Evolutionary conservation across 23 red algal species (phyloP), one percentile per base, ranked within the genome.

Genomic region (Gracilariopsis chorda): DNA sequence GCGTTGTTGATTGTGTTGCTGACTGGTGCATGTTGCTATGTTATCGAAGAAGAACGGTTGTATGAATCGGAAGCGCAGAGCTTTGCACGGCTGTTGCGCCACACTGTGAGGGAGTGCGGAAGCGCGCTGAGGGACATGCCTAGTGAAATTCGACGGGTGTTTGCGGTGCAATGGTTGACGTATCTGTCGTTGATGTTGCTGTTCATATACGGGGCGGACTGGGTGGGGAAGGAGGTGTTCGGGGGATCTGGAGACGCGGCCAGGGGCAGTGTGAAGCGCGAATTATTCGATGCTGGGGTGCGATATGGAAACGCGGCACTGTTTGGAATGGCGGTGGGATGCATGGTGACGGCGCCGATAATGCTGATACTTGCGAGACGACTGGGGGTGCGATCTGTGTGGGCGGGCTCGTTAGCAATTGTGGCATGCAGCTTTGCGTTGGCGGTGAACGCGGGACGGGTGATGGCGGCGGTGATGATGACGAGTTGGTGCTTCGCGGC

Each of bases 141-240:
- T n/a, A 29, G 47, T 3, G 78, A 91, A 4, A 94, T 89, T 83
- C 94, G 95, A 91, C 80, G 46, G 24, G 88, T 98, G 24, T 98
- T 94, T 77, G 24, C 64, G 3, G 88, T 98, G 12, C 91, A 98
- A 41, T 57, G 86, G 10, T 94, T 60, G 37, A 92, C 95, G 20
- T 98, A 91, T 91, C 77, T 91, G 84, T 91, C 64, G 24, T 98
- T 80, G 32, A 94, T 98, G 43, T 44, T 85, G 7, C 64, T 94
- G 14, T 91, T 94, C 43, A 91, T 98, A 17, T 98, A 80, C 47
- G 85, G 39, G 24, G 75, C 53, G 48, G 78, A 84, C 30, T 98
- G 95, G 95, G 88, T 98, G 27, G 95, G 91, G 19, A 41, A 40
- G 29, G 82, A 98, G 33, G 87, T 98, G 19, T 92, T 64, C 44